Conservation (phyloP, 2,329 filamentous ascomycete species). For the Septoria linicola region DNA sequence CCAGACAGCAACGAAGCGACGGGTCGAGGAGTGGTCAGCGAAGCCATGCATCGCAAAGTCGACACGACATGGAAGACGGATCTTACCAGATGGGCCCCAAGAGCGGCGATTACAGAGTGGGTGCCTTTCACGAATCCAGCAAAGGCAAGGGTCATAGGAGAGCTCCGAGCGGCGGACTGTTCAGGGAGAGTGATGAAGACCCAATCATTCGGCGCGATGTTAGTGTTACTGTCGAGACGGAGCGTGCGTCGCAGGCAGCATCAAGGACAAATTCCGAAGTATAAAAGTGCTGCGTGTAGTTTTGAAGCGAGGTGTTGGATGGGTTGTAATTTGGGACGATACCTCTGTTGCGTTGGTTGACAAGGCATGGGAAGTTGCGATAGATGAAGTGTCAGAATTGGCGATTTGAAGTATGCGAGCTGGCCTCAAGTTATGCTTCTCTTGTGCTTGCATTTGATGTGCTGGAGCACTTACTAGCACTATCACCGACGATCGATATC, state of each 20-base stretch:
- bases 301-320: slow-evolving; percentile 6
- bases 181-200: slow-evolving; percentile 26
- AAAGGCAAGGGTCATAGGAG: slow-evolving; percentile 17
- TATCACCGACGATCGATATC: too few species aligned
- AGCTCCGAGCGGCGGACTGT: slow-evolving; percentile 19
- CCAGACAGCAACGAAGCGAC: slow-evolving; percentile 8
- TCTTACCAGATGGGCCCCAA: slow-evolving; percentile 18
- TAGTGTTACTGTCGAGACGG: slow-evolving; percentile 24
- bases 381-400: neutral
- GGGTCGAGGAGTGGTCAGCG: slow-evolving; percentile 10
- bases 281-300: neutral
- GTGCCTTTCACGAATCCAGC: slow-evolving; percentile 22
- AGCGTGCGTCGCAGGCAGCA: slow-evolving; percentile 11
- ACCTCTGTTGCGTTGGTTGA: neutral
- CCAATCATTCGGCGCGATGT: slow-evolving; percentile 31
- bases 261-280: slow-evolving; percentile 1
- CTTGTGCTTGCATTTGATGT: too few species aligned
- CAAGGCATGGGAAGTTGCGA: too few species aligned
- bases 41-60: slow-evolving; percentile 3
- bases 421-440: too few species aligned
- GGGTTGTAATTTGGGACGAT: neutral
- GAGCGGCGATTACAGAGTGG: slow-evolving; percentile 23
- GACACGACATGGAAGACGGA: slow-evolving; percentile 14
- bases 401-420: neutral
- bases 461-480: too few species aligned